Base-by-base conservation (phyloP, 805 yeast species). In the Lachancea lanzarotensis region DNA sequence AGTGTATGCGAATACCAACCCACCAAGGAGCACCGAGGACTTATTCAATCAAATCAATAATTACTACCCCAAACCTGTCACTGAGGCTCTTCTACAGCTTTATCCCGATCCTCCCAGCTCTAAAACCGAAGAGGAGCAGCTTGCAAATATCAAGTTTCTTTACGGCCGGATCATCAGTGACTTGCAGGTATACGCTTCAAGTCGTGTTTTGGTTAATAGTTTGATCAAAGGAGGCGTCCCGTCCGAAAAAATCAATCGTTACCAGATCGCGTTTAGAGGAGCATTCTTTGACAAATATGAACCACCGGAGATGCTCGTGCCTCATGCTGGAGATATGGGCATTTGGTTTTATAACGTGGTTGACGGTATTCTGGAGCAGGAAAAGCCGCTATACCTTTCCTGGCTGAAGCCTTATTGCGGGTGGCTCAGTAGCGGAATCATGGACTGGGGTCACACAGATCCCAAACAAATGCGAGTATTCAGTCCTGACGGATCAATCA, bases 131-230 rank as follows among this genome's bases (percentile, higher is more conserved):
- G 41, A 40, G 40, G 45, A 43, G 18, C 45, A 42, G 15, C 25
- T 44, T 26, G 59, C 47, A 36, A 40, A 55, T 10, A 34, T 60
- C 33, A 51, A 57, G 34, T 43, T 50, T 13, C 46, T 57, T 3
- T 69, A 59, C 52, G 73, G 72, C 20, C 52, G 53, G 12, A 67
- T 67, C 26, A 56, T 64, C 19, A 62, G 68, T 10, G 72, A 67
- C 50, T 65, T 67, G 4, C 73, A 69, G 48, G 70, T 69, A 7
- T 63, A 69, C 47, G 62, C 64, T 9, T 65, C 71, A 2, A 52
- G 58, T n/a, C 57, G 73, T 43, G 69, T 69, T 1, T 64, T 64
- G 40, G 40, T 69, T n/a, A 52, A 64, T 40, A 55, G 61, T 17
- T 42, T 65, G 44, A 52, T 59, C n/a, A 37, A 32, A 13, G 35